Evolutionary conservation across 805 yeast species (phyloP), one percentile per base, ranked within the genome.

Genomic region (Maudiozyma bulderi): DNA sequence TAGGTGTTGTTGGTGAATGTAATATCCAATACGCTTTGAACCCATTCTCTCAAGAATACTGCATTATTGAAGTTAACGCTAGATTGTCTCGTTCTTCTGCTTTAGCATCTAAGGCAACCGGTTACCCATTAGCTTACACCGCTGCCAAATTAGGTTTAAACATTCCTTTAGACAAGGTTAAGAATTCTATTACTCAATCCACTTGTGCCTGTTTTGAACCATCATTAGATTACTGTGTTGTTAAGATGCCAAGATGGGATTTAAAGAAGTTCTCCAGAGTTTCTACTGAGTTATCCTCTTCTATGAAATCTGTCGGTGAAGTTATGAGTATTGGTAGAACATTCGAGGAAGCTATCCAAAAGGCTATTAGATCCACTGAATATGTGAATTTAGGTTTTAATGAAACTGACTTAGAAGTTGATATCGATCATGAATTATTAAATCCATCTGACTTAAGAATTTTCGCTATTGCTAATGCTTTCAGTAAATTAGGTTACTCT

Each of bases 1-100:
- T 91, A 62, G 98, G 98, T 62, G 99, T 91, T 66, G 98, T 91
- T 65, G 99, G 99, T 76, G 99, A 91, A 75, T 91, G 99, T 77
- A 91, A 91, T 74, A 88, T 91, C 62, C 99, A 91, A 71, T 91
- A 91, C 65, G 97, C 98, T 47, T 77, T 91, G 66, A 86, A 91
- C 65, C 98, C 99, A 52, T 78, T 82, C 71, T 83, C 95, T 52
- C 84, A 86, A 69, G 98, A 93, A 64, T 91, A 91, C 73, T 85
- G 99, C 73, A 88, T 91, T 58, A 91, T 91, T 69, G 99, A 91
- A 74, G 99, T 91, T 57, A 91, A 91, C 67, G 99, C 99, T 46
- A 85, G 99, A 74, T 77, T 91, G 60, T 90, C 97, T 33, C 83
- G 99, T 70, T 91, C 99, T 44, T 93, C 98, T n/a, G 99, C 99